These are phyloP conservation scores for Aspergillus udagawae DNA, from an alignment of 2,329 filamentous ascomycete species.

Conservation along the genomic window DNA sequence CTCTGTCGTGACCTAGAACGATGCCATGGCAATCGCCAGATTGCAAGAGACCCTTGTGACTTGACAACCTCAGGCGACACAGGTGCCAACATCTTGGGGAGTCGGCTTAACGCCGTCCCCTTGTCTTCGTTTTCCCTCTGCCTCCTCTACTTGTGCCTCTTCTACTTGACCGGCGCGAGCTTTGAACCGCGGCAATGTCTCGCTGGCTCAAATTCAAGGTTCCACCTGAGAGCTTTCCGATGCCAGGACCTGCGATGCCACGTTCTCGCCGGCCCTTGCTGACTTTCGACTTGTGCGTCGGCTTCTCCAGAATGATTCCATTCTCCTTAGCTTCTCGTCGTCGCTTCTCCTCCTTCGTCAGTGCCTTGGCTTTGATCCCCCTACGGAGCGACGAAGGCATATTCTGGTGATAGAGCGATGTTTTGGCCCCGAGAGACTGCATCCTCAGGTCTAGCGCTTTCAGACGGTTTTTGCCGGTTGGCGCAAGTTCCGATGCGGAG, in stretches of 20 bases:
- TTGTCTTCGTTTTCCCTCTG: conserved; percentile 23
- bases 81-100: neutral
- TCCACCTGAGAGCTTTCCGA: conserved; percentile 77
- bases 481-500: conserved; percentile 51
- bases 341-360: conserved; percentile 63
- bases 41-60: neutral
- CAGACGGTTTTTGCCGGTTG: conserved; percentile 68
- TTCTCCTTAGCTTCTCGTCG: conserved; percentile 81
- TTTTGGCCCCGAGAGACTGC: conserved; percentile 73
- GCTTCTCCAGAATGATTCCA: conserved; percentile 76
- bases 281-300: conserved; percentile 32
- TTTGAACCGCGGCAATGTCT: conserved; percentile 70
- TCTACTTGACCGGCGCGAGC: conserved; percentile 38
- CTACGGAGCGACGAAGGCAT: conserved; percentile 87
- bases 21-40: neutral
- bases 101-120: conserved; percentile 24
- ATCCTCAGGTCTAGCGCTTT: conserved; percentile 81
- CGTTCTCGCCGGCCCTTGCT: conserved; percentile 50
- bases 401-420: conserved; percentile 69
- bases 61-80: neutral
- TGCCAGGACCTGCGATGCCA: conserved; percentile 68
- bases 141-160: conserved; percentile 22
- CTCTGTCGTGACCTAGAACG: neutral
- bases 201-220: conserved; percentile 72
- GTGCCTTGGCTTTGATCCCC: conserved; percentile 71